Evolutionary conservation across 495 filamentous ascomycete species (phyloP), one percentile per base, ranked within the genome.

Genomic region (Hapsidospora chrysogenum): DNA sequence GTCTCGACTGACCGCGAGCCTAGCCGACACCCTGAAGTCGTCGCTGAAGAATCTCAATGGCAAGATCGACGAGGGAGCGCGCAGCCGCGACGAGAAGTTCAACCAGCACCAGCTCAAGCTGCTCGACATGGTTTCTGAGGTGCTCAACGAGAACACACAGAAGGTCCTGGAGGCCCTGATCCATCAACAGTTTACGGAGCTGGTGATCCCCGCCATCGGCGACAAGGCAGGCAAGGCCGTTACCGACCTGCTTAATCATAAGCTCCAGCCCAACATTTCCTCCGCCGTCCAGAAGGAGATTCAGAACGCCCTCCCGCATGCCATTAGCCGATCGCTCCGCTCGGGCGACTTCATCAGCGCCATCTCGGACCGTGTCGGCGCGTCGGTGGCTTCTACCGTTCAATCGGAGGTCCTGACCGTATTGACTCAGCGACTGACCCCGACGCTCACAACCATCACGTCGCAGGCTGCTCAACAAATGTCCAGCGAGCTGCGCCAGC

Each of bases 61-160:
- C 39, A 54, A 57, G 38, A 46, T 63, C 37, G 50, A 54, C 42
- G 43, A 42, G 2, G 47, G 50, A 17, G 50, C 55, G 25, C 52
- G 53, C 35, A 42, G 42, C 19, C 50, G 58, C 2, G 52, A 56
- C 23, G 49, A 59, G 11, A 50, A 43, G 8, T 61, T 54, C 37
- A 54, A 56, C 37, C 51, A 45, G 38, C 61, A 56, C 37, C 60
- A 65, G 40, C 56, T 53, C 8, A 42, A 56, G 9, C 44, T 99
- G 21, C 67, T 99, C 34, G 79, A 83, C 15, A 64, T 93, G 29
- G 81, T 99, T 7, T 89, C 85, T 1, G 75, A 70, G 34, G 87
- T 89, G 9, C 63, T 99, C 14, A 80, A 83, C 14, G 78, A 89
- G 30, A 96, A 95, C 41, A 81, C 92, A 19, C 85, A 95, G 51